Base-by-base conservation (phyloP, 495 filamentous ascomycete species). In the Pseudomonodictys pantanalensis region DNA sequence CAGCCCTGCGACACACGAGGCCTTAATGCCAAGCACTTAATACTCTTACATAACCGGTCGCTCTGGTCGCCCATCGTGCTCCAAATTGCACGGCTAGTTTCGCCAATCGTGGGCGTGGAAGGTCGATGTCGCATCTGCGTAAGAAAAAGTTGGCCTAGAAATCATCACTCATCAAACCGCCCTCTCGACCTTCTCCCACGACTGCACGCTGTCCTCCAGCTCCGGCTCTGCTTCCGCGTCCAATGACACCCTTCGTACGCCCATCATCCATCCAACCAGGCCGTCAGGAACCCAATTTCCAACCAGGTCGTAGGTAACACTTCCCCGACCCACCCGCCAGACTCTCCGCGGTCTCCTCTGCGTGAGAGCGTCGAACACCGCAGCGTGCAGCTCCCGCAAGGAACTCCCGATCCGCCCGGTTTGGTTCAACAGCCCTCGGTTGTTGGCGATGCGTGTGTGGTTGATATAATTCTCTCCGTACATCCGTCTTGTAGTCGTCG, bases 191-290 rank as follows among this genome's bases (percentile, higher is more conserved):
- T 71, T 71, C 58, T 74, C 71, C 72, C 72, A 74, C 17, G 71
- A 69, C 41, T 56, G 57, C 48, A 65, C 58, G 50, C 66, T 68
- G 48, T 73, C 59, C 60, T 64, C 56, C 54, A 71, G 45, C 63
- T 59, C 30, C 46, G 62, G 60, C 53, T 67, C 58, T 33, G 53
- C 39, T 32, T 28, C 60, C 35, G 64, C 58, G 25, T 69, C 60
- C 52, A 60, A 28, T 17, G 65, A 57, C 3, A 81, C 81, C 47
- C 74, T 75, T 38, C 81, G 74, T 29, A 89, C 80, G 1, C 91
- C 88, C 80, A 96, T 83, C 89, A 97, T 96, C 87, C 89, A 90
- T 17, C 81, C 83, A 22, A 97, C 88, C 26, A 97, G 42, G 6
- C 85, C 81, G 17, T 79, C 76, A 9, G 93, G 93, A n/a, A 86